Evolutionary conservation across 768 basidiomycete genomes (phyloP).

Genomic region (Trametes punicea): DNA sequence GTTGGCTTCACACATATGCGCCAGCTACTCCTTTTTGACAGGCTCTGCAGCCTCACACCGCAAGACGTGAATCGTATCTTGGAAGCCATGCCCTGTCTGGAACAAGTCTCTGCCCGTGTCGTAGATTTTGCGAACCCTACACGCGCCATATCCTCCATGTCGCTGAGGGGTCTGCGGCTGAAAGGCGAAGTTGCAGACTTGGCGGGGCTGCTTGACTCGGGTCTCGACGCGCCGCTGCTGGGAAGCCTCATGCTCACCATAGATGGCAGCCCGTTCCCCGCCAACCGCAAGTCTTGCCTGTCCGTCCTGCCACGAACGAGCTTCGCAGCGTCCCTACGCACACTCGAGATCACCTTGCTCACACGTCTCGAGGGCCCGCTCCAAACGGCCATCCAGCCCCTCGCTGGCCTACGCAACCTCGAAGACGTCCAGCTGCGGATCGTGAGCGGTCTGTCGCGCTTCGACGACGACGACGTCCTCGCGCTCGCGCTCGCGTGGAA

Average conservation of each 20-base stretch:
- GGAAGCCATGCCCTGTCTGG: neutral
- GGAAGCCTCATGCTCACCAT: neutral
- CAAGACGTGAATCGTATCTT: neutral
- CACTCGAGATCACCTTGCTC: neutral
- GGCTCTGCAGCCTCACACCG: neutral
- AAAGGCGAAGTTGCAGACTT: neutral
- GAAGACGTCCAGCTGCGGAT: neutral
- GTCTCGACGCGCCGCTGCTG: neutral
- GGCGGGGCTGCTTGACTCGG: neutral
- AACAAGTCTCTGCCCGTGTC: neutral
- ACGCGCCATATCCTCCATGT: neutral
- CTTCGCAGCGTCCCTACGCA: neutral
- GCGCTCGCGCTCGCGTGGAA: constrained; percentile 3
- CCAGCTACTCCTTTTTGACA: constrained; percentile 1
- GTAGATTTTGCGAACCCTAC: neutral
- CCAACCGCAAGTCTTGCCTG: neutral
- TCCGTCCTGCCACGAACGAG: neutral
- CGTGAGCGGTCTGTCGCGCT: neutral
- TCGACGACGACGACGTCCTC: constrained; percentile 2
- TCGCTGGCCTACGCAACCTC: neutral
- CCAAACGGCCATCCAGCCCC: neutral
- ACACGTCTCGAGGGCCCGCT: too few species aligned
- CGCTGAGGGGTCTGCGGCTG: neutral
- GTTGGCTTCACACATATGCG: neutral
- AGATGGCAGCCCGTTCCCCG: neutral